A percentile compares a stretch with the other conserved stretches of the same genome.
phyloP scores from a whole-genome alignment of 164 flowering plant genomes.

The Pachysandra terminalis region DNA sequence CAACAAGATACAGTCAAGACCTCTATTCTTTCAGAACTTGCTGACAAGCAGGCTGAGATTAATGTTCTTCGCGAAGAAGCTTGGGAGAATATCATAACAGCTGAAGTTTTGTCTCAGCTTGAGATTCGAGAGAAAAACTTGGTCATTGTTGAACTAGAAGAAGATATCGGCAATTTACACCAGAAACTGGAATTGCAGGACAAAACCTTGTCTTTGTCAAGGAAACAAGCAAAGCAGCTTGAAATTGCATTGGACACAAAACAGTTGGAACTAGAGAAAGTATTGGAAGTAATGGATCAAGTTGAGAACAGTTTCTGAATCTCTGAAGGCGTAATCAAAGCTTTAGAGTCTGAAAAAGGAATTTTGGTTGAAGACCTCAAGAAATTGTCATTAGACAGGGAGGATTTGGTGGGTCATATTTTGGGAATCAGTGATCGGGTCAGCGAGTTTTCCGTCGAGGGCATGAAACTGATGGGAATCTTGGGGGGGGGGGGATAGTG shows the following conservation, averaged over 20 bases:
- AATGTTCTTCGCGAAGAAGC: slow-evolving; percentile 19
- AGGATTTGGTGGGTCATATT: slow-evolving; percentile 16
- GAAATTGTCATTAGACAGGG: slow-evolving; percentile 29
- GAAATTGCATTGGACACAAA: slow-evolving; percentile 28
- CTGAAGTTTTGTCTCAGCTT: slow-evolving; percentile 13
- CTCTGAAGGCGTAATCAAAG: slow-evolving; percentile 12
- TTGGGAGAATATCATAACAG: slow-evolving; percentile 16
- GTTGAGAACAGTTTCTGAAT: slow-evolving; percentile 13
- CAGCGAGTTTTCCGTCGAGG: slow-evolving; percentile 21
- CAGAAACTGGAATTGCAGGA: slow-evolving; percentile 26
- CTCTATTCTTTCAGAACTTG: slow-evolving; percentile 11
- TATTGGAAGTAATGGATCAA: slow-evolving; percentile 13
- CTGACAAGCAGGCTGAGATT: slow-evolving; percentile 22
- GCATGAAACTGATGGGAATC: slow-evolving; percentile 25
- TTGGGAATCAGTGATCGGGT: slow-evolving; percentile 15
- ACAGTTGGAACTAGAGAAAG: slow-evolving; percentile 20
- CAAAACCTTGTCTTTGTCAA: slow-evolving; percentile 14
- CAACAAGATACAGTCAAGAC: not conserved
- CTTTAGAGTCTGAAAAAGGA: slow-evolving; percentile 18
- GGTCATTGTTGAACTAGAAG: slow-evolving; percentile 25
- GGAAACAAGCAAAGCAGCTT: slow-evolving; percentile 22
- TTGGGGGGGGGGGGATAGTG: slow-evolving; percentile 22
- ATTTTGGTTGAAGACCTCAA: slow-evolving; percentile 16
- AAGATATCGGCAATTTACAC: slow-evolving; percentile 19
- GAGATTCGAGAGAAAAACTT: slow-evolving; percentile 24